Evolutionary conservation across 768 basidiomycete genomes (phyloP), one percentile per base, ranked within the genome.

Genomic region (Tricholoma saponaceum): DNA sequence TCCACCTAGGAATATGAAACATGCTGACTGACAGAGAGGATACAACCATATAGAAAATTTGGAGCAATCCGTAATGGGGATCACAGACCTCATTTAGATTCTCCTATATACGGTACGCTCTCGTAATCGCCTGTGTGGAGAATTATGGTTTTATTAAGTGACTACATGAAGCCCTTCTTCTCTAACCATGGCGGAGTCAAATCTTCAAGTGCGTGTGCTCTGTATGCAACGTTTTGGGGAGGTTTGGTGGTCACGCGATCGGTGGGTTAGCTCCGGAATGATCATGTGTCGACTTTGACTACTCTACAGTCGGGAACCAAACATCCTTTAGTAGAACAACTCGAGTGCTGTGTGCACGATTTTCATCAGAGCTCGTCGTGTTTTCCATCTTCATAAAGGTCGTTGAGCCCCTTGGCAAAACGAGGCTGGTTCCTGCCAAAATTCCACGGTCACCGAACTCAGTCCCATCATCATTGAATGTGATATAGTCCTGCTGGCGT

Each of bases 401-500:
- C 32, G n/a, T 57, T 20, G 55, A 53, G 10, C 59, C 61, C 0
- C 14, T 57, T 13, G 33, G 50, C 4, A 56, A 60, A 33, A 60
- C 43, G 22, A 51, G 26, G 18, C 51, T 60, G 13, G 37, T 33
- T n/a, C 44, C 59, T 33, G 18, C 50, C 33, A 54, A 60, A 37
- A 23, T 52, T 25, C 23, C 59, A 39, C 44, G 23, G n/a, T 32
- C 32, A 47, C 51, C n/a, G 51, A 47, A 12, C 25, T 60, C 18
- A 4, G 5, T 39, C 56, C 22, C n/a, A n/a, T n/a, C n/a, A n/a
- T n/a, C n/a, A n/a, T n/a, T n/a, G 56, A 60, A 51, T 47, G 47
- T 44, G 56, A 58, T 20, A 55, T 60, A 23, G 8, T 41, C 20
- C 13, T 43, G 9, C 41, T 52, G 5, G 46, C 57, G 9, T 62